phyloP scores from a whole-genome alignment of 2,329 filamentous ascomycete genomes.

The Coniochaeta sp. region DNA sequence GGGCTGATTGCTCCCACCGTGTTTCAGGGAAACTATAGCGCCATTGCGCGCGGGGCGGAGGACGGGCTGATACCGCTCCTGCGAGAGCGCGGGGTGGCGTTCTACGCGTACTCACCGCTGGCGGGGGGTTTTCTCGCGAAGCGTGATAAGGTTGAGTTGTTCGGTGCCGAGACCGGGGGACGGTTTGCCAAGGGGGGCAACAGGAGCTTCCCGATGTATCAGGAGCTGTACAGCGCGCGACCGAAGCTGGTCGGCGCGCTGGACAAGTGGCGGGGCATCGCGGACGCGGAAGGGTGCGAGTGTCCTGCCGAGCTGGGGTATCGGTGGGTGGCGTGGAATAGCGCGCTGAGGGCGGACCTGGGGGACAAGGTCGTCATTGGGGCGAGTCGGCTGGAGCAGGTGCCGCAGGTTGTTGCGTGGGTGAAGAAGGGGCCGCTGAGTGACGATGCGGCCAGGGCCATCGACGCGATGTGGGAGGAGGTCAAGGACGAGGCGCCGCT shows the following conservation, averaged over 20 bases:
- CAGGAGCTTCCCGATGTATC: neutral
- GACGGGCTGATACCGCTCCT: conserved; percentile 25
- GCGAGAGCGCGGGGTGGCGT: conserved; percentile 24
- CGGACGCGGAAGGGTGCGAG: conserved; percentile 3
- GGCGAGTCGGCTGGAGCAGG: conserved; percentile 24
- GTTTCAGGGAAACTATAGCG: conserved; percentile 33
- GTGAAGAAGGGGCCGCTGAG: conserved; percentile 31
- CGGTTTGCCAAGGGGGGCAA: neutral
- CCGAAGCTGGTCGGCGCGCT: conserved; percentile 7
- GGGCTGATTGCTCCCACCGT: conserved; percentile 26
- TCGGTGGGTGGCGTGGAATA: conserved; percentile 7
- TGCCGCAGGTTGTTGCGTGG: conserved; percentile 28
- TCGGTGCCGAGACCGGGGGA: neutral
- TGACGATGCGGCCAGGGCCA: conserved; percentile 26
- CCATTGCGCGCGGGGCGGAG: conserved; percentile 27
- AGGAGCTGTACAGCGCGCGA: conserved; percentile 3
- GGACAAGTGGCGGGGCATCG: conserved; percentile 5
- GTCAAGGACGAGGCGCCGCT: conserved; percentile 7
- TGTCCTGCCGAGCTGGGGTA: conserved; percentile 8
- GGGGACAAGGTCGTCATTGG: conserved; percentile 31
- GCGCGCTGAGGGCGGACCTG: neutral
- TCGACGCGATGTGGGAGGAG: conserved; percentile 24
- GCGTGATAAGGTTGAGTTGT: conserved; percentile 14
- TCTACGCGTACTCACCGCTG: conserved; percentile 28
- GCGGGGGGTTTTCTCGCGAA: conserved; percentile 27